Percentiles rank a stretch among this genome's conserved stretches.
Conservation (phyloP, 805 yeast genomes). For the Wickerhamiella sorbophila region DNA sequence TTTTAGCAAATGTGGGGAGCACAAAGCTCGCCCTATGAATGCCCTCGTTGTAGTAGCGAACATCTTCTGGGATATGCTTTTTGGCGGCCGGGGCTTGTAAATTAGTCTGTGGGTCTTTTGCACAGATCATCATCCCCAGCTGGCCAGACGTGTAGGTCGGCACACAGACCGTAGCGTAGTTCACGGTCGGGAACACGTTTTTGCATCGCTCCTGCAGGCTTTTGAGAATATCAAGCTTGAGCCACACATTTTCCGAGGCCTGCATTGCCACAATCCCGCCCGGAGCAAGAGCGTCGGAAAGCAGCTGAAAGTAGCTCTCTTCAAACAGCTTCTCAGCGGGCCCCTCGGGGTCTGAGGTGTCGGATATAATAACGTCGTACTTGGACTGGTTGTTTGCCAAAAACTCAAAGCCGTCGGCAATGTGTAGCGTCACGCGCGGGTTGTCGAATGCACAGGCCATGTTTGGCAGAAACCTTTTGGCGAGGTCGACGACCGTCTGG, state of each 20-base stretch:
- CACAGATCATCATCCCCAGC: conserved; percentile 95
- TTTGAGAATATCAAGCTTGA: conserved; percentile 72
- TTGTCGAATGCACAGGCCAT: conserved; percentile 55
- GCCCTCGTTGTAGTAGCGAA: conserved; percentile 70
- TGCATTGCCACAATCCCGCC: conserved; percentile 69
- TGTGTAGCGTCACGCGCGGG: conserved; percentile 48
- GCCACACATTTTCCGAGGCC: conserved; percentile 76
- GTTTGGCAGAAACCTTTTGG: conserved; percentile 56
- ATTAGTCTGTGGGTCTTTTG: conserved; percentile 52
- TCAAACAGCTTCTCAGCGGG: conserved; percentile 88
- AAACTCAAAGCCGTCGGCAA: conserved; percentile 76
- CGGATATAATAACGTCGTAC: conserved; percentile 78
- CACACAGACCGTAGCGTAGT: conserved; percentile 79
- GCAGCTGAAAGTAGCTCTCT: conserved; percentile 54
- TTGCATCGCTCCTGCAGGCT: conserved; percentile 69
- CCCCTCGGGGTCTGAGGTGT: conserved; percentile 89
- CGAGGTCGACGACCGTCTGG: conserved; percentile 58
- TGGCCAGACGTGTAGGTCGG: conserved; percentile 98
- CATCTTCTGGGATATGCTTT: conserved; percentile 43
- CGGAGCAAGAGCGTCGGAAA: conserved; percentile 45
- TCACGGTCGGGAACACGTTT: conserved; percentile 80
- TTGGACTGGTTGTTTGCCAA: conserved; percentile 36
- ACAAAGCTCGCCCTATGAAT: conserved; percentile 84
- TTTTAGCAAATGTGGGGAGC: conserved; percentile 80
- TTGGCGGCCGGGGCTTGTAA: conserved; percentile 58